phyloP scores from a whole-genome alignment of 1,284 basidiomycete species.

The Gyrodon tennesseensis region DNA sequence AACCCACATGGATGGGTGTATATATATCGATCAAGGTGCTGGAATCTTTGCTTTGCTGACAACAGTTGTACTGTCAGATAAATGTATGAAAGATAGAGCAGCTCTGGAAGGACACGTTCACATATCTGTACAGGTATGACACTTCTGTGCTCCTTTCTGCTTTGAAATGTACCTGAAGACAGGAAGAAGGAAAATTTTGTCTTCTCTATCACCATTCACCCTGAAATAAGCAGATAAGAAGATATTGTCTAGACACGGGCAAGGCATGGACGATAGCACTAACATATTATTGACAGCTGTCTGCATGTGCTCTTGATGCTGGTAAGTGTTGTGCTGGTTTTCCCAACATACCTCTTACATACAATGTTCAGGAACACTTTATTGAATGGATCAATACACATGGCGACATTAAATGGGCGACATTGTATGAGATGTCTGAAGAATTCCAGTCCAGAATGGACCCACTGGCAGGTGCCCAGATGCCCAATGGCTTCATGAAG shows the following conservation, averaged over 20 bases:
- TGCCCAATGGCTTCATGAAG: conserved; percentile 49
- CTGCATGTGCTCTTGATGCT: conserved; percentile 73
- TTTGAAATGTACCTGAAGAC: conserved; percentile 18
- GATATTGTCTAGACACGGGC: neutral
- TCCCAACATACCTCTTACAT: conserved; percentile 4
- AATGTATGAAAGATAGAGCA: conserved; percentile 68
- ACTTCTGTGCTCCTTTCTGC: neutral
- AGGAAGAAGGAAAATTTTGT: conserved; percentile 72
- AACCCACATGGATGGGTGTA: conserved; percentile 70
- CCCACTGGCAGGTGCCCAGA: conserved; percentile 45
- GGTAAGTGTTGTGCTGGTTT: conserved; percentile 42
- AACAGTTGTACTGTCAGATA: conserved; percentile 49
- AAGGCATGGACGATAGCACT: conserved; percentile 3
- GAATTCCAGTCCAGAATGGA: conserved; percentile 53
- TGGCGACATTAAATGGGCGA: conserved; percentile 70
- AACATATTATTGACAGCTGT: conserved; percentile 39
- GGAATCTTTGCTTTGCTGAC: conserved; percentile 25
- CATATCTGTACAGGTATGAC: conserved; percentile 61
- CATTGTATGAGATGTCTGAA: conserved; percentile 65
- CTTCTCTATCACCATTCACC: conserved; percentile 76
- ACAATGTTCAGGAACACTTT: conserved; percentile 59
- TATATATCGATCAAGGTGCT: conserved; percentile 50
- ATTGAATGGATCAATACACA: conserved; percentile 79
- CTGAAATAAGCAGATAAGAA: conserved; percentile 70
- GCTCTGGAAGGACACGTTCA: conserved; percentile 75